Evolutionary conservation across 2,329 filamentous ascomycete species (phyloP), one percentile per base, ranked within the genome.

Genomic region (Dothiorella sarmentorum): DNA sequence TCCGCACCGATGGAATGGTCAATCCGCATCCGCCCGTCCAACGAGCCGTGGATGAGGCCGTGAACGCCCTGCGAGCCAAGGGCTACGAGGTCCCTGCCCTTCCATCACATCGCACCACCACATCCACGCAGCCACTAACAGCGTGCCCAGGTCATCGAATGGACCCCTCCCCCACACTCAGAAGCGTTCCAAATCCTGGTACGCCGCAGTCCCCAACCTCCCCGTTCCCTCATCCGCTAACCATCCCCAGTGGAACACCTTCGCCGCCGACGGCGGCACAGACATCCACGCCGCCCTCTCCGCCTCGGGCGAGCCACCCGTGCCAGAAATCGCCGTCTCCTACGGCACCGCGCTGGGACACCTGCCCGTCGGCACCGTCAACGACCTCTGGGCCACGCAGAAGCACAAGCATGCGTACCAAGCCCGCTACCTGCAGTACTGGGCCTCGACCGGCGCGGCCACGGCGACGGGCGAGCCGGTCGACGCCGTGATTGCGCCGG

Each of bases 401-500:
- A 15, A 10, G 10, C 27, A 15, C 2, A 49, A 49, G 17, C 3
- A 20, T 7, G 44, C 18, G 7, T 49, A 20, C 10, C 44, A 49
- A 17, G 27, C 44, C 22, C 65, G 68, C 27, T 71, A 74, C 26
- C 56, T 73, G 58, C 68, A 73, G 7, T 73, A 75, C 45, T 76
- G 74, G 74, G 71, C 68, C 22, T 65, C 63, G 22, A 74, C 71
- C 0, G 60, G 45, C 0, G 45, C 62, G 0, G 9, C 59, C 0
- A 74, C 66, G 1, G 62, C 56, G n/a, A 72, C 66, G 4, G 71
- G 67, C 9, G 63, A 65, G 27, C 67, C 67, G 0, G 71, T 76
- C 0, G 73, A 76, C 62, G 74, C 70, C 2, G 42, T 76, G 0
- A 72, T 76, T 6, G 56, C 59, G 24, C 73, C 73, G 3, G 45